phyloP scores from a whole-genome alignment of 805 yeast genomes.

The Candida hungchunana region DNA sequence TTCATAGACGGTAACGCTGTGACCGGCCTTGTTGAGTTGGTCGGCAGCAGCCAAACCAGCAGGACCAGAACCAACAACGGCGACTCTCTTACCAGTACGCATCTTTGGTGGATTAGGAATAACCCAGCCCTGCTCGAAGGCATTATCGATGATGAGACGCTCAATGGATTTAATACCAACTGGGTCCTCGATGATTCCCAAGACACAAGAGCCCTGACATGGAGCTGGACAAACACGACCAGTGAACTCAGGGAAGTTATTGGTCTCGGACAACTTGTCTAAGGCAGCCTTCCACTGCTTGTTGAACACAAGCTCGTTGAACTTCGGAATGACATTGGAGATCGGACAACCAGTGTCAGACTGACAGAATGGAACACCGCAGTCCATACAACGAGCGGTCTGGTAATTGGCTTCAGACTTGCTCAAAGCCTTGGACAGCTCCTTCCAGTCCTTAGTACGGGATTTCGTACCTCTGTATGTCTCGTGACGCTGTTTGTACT shows the following conservation, averaged over 20 bases:
- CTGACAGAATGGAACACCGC: conserved; percentile 99
- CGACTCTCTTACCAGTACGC: conserved; percentile 84
- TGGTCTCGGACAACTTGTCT: conserved; percentile 88
- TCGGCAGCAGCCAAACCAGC: conserved; percentile 97
- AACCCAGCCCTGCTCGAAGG: conserved; percentile 96
- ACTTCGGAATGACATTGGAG: conserved; percentile 94
- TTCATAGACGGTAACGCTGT: conserved; percentile 85
- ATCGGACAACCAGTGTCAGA: conserved; percentile 98
- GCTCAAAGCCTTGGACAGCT: conserved; percentile 73
- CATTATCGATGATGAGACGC: conserved; percentile 93
- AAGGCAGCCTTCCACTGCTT: conserved; percentile 94
- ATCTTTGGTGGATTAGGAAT: conserved; percentile 70
- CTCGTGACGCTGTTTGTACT: conserved; percentile 86
- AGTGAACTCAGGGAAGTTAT: conserved; percentile 97
- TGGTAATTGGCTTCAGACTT: conserved; percentile 85
- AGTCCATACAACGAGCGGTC: conserved; percentile 98
- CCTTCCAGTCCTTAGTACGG: conserved; percentile 90
- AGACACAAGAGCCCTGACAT: conserved; percentile 94
- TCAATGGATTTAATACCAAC: conserved; percentile 96
- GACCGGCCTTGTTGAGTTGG: conserved; percentile 96
- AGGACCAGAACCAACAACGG: conserved; percentile 94
- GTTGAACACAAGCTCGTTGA: conserved; percentile 94
- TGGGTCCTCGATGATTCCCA: conserved; percentile 90
- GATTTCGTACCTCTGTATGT: conserved; percentile 72
- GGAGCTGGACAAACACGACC: conserved; percentile 99